These are phyloP conservation scores for Ceratocystis huliohia DNA, from an alignment of 2,329 filamentous ascomycete genomes.

Conservation along the genomic window DNA sequence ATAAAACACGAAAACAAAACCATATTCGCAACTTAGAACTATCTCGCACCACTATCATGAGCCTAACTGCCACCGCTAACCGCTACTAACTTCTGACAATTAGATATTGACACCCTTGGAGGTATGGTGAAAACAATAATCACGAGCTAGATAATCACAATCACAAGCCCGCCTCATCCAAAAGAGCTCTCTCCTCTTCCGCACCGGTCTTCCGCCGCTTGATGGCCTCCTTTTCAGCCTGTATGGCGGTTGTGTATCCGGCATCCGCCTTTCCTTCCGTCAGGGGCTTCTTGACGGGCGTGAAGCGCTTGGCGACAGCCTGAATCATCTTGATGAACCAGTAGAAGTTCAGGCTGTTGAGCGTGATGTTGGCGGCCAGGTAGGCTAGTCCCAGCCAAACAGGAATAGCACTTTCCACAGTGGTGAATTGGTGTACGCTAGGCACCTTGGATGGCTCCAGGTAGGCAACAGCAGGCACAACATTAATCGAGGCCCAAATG, in stretches of 20 bases:
- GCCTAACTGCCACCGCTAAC: not conserved
- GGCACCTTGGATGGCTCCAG: constrained; percentile 32
- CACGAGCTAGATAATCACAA: too few relatives aligned
- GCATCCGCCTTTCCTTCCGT: not conserved
- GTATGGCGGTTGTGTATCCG: constrained; percentile 16
- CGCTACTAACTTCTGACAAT: not conserved
- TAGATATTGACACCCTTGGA: not conserved
- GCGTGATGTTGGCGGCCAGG: constrained; percentile 53
- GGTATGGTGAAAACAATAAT: not conserved
- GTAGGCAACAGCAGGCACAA: constrained; percentile 16
- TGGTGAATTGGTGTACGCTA: constrained; percentile 32
- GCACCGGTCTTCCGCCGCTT: constrained; percentile 17
- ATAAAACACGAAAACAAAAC: not conserved
- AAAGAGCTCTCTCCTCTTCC: constrained; percentile 13
- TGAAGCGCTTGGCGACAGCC: constrained; percentile 64
- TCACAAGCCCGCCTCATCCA: constrained; percentile 16
- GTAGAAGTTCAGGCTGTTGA: constrained; percentile 68
- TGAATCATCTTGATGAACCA: constrained; percentile 84
- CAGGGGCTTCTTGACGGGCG: constrained; percentile 24
- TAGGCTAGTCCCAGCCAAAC: constrained; percentile 59
- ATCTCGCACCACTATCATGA: not conserved
- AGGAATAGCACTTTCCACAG: constrained; percentile 42
- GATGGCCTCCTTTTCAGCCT: constrained; percentile 10
- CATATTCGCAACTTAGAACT: not conserved
- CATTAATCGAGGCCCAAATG: constrained; percentile 38